Percentiles rank a stretch among this genome's conserved stretches.
Evolutionary conservation across 495 filamentous ascomycete genomes (phyloP).

Genomic region (Podospora tetraspora): DNA sequence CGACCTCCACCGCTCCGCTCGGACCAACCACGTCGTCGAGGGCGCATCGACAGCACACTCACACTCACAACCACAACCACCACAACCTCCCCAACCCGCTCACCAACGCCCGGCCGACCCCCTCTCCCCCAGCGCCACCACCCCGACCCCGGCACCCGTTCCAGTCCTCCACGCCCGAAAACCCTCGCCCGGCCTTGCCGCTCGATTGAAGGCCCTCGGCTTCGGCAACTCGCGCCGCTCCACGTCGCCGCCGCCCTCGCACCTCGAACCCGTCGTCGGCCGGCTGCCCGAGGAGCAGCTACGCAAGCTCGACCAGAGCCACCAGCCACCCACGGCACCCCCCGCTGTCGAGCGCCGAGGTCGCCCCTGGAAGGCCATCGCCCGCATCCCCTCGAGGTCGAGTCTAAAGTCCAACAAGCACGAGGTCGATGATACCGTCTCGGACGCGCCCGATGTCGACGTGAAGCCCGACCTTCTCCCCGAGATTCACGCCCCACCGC

Average conservation of each 20-base stretch:
- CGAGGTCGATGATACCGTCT: slow-evolving; percentile 17
- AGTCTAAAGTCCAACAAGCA: slow-evolving; percentile 27
- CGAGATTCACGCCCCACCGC: slow-evolving; percentile 36
- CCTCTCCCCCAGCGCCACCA: slow-evolving; percentile 13
- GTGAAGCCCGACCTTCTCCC: slow-evolving; percentile 37
- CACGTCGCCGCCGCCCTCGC: slow-evolving; percentile 31
- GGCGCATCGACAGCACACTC: too few species aligned
- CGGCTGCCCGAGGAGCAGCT: slow-evolving; percentile 71
- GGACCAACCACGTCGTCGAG: slow-evolving; percentile 13
- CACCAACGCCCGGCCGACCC: slow-evolving; percentile 14
- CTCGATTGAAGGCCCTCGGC: slow-evolving; percentile 69
- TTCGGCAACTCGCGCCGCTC: slow-evolving; percentile 46
- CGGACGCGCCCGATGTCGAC: slow-evolving; percentile 9
- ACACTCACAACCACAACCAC: slow-evolving; percentile 12
- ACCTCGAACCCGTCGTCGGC: slow-evolving; percentile 57
- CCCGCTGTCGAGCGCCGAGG: slow-evolving; percentile 53
- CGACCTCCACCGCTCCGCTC: slow-evolving; percentile 15
- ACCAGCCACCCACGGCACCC: slow-evolving; percentile 51
- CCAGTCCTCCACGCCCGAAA: slow-evolving; percentile 41
- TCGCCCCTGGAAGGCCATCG: slow-evolving; percentile 57
- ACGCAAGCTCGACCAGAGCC: slow-evolving; percentile 58
- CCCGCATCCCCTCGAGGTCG: slow-evolving; percentile 35
- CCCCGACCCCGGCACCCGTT: slow-evolving; percentile 22
- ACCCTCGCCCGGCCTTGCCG: slow-evolving; percentile 68
- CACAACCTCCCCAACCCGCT: slow-evolving; percentile 12